phyloP scores from a whole-genome alignment of 2,329 filamentous ascomycete genomes.

The Akanthomyces dipterigenus region DNA sequence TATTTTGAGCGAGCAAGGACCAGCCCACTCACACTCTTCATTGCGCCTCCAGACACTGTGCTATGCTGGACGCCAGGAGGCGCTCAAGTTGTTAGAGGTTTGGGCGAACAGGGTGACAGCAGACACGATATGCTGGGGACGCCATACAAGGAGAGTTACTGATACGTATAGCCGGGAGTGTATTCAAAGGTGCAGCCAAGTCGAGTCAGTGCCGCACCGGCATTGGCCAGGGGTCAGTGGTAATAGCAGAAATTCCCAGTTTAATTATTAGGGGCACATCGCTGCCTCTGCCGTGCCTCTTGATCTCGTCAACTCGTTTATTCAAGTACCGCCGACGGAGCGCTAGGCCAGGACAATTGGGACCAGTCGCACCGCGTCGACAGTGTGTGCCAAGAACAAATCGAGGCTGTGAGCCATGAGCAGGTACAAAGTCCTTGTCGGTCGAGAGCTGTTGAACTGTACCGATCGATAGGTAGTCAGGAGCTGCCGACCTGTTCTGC shows the following conservation, averaged over 20 bases:
- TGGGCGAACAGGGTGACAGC: background rate
- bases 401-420: background rate
- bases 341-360: background rate
- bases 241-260: no score
- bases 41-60: background rate
- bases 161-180: no score
- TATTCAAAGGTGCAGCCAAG: no score
- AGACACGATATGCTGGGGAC: no score
- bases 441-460: background rate
- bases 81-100: background rate
- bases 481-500: background rate
- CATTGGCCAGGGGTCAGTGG: no score
- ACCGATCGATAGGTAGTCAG: background rate
- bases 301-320: background rate
- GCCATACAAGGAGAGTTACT: no score
- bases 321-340: background rate
- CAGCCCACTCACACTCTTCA: constrained; percentile 1
- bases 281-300: no score
- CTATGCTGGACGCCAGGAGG: background rate
- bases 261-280: no score
- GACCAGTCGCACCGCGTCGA: background rate
- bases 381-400: background rate
- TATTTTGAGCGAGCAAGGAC: background rate
- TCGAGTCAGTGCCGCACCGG: no score
- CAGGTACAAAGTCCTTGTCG: background rate